Evolutionary conservation across 2,329 filamentous ascomycete genomes (phyloP), one percentile per base, ranked within the genome.

Genomic region (Calonectria multiphialidica): DNA sequence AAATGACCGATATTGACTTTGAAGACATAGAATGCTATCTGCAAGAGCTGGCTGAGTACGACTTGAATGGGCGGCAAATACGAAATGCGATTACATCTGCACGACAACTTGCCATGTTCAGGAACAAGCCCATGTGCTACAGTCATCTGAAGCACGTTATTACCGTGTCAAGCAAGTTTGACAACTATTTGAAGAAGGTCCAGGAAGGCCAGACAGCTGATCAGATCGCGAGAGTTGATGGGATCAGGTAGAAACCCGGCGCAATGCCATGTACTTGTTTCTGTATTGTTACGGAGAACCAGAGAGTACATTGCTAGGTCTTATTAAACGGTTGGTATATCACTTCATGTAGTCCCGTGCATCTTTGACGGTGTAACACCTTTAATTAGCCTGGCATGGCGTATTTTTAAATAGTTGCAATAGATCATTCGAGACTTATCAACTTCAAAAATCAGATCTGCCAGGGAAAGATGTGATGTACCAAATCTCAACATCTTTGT

Each of bases 51-150:
- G 80, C 83, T 1, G 63, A 71, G 6, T 74, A 82, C 28, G 75
- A 82, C 18, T 77, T 87, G 72, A 87, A 87, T 53, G 85, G 85
- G 2, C 76, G 84, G 3, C 82, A 87, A 77, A 86, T 87, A 23
- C 81, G 85, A 28, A 87, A 87, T 65, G 73, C 74, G 0, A 76
- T 83, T 9, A 78, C 78, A 0, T 80, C 79, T 1, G 77, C 80
- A 1, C 76, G 81, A n/a, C 81, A 80, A 63, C 67, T 78, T 1
- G 77, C 77, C 1, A 30, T 28, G 35, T 72, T 63, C n/a, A 61
- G 42, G 15, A 62, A 68, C 5, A 28, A 74, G 42, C 35, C 50
- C 1, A 44, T 74, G 57, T 10, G 13, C 7, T 45, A 44, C 3
- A 15, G 23, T 1, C 68, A 73, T 42, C 40, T 73, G 2, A 28